Evolutionary conservation across 176 grass and related monocot species (phyloP), one percentile per base, ranked within the genome.

Genomic region (Oryza brachyantha): DNA sequence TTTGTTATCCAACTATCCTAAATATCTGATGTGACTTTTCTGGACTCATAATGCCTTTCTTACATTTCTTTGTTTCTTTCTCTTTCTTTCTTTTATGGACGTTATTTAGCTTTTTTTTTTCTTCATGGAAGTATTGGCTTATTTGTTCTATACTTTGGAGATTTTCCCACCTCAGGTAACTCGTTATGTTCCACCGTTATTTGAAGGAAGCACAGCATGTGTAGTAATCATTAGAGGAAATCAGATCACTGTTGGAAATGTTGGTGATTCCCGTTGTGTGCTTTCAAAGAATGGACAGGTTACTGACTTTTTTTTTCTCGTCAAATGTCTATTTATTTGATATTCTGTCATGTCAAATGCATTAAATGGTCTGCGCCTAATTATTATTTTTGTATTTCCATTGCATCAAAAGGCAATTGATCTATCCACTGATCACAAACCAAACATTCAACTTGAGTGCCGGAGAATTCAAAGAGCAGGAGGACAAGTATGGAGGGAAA

Each of bases 201-300:
- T 16, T 0, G 19, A 31, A 70, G 82, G 73, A 70, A 77, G 65
- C 54, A 70, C 81, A 69, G 73, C 54, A 60, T 69, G 46, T 14
- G 29, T 84, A 4, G 81, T 12, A 37, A 8, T 69, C 19, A 26
- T 61, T 70, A 84, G 64, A 77, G 73, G 29, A 41, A 50, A 61
- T 24, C 38, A n/a, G 16, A 77, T 84, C 29, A 77, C 14, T 59
- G 29, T 77, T 77, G 82, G 39, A 62, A 77, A 70, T 77, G 65
- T 72, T 79, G 83, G 83, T 10, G 40, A 78, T 71, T 72, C 74
- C 40, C 57, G 17, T 22, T 84, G 83, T 1, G 66, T 84, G 28
- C 58, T 78, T 19, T 78, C 75, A 79, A 31, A 5, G 66, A 41
- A 24, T 25, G 58, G 66, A 31, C 57, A 69, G 67, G 83, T 79